Evolutionary conservation across 345 rosid genomes (phyloP).

Genomic region (Punica granatum): DNA sequence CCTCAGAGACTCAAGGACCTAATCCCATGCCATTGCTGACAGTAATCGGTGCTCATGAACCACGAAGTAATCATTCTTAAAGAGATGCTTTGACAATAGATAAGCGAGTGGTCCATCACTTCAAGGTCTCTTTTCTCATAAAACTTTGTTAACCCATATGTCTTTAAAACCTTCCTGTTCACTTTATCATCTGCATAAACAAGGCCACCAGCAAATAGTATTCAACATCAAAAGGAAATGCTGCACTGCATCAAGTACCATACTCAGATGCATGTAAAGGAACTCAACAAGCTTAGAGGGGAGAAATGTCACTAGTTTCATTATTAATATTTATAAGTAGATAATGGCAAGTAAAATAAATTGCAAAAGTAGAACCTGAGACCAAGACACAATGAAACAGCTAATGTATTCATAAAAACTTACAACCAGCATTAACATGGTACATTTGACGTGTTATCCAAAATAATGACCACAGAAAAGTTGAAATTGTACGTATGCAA

Average conservation of each 20-base stretch:
- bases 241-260: constrained; percentile 12
- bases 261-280: constrained; percentile 7
- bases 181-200: constrained; percentile 58
- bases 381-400: neutral
- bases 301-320: neutral
- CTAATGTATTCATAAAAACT: neutral
- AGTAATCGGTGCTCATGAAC: constrained; percentile 29
- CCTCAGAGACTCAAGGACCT: constrained; percentile 28
- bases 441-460: neutral
- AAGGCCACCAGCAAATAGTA: constrained; percentile 37
- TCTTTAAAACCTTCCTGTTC: constrained; percentile 45
- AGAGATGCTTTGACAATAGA: constrained; percentile 29
- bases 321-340: neutral
- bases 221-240: constrained; percentile 21
- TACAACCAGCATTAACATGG: neutral
- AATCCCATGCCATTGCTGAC: constrained; percentile 15
- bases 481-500: neutral
- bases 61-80: constrained; percentile 19
- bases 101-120: constrained; percentile 40
- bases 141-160: constrained; percentile 40
- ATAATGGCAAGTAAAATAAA: constrained; percentile 1
- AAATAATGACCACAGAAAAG: neutral
- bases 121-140: constrained; percentile 27
- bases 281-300: neutral
- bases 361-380: neutral